Evolutionary conservation across 1,284 basidiomycete genomes (phyloP).

Genomic region (Ustilago xerochloae): DNA sequence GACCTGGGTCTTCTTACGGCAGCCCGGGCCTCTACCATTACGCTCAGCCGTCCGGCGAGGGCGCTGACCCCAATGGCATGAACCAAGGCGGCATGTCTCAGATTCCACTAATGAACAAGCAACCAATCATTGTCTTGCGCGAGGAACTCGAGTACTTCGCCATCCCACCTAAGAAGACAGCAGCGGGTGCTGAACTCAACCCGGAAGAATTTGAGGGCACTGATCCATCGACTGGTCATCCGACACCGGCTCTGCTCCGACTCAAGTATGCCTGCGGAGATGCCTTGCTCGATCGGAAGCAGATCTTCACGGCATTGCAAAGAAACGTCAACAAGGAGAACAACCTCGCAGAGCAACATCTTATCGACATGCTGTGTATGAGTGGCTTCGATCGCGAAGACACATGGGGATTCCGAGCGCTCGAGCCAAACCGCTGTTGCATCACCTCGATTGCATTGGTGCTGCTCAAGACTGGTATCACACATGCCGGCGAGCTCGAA

Average conservation of each 20-base stretch:
- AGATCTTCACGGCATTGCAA: constrained; percentile 97
- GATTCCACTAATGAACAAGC: constrained; percentile 86
- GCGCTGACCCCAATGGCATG: constrained; percentile 69
- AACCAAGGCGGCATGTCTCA: constrained; percentile 62
- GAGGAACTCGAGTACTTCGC: constrained; percentile 99
- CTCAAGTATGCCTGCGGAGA: constrained; percentile 74
- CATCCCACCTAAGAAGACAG: constrained; percentile 74
- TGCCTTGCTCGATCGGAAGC: constrained; percentile 85
- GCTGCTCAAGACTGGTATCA: constrained; percentile 94
- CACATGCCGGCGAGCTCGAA: constrained; percentile 75
- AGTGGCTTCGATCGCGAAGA: constrained; percentile 97
- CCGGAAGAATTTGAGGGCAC: constrained; percentile 37
- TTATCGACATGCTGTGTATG: constrained; percentile 99
- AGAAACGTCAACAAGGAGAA: constrained; percentile 99
- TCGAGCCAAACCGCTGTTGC: constrained; percentile 94
- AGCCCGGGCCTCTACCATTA: constrained; percentile 33
- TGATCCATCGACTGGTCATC: constrained; percentile 75
- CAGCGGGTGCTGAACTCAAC: constrained; percentile 9
- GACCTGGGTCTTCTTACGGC: constrained; percentile 70
- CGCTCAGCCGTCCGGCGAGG: constrained; percentile 35
- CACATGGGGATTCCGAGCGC: constrained; percentile 94
- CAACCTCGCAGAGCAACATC: constrained; percentile 96
- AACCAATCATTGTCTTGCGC: constrained; percentile 96
- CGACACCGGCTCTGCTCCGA: constrained; percentile 77
- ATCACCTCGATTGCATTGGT: constrained; percentile 98